Conservation (phyloP, 2,329 filamentous ascomycete genomes). For the Rhinocladiella mackenziei region DNA sequence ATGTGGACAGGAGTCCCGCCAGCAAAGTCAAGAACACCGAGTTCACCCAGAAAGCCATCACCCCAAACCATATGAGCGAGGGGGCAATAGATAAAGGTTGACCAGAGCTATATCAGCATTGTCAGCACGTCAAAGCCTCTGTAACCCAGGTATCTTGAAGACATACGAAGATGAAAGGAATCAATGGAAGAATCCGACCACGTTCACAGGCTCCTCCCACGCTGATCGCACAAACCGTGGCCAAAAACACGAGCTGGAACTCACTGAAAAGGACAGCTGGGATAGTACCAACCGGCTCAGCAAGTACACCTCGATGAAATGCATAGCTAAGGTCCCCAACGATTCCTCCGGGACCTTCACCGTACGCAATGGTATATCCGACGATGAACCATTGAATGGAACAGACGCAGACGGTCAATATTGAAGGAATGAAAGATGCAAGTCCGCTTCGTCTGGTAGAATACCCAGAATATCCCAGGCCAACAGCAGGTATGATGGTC, state of each 20-base stretch:
- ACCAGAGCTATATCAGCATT: constrained; percentile 49
- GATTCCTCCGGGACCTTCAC: constrained; percentile 41
- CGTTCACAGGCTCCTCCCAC: constrained; percentile 49
- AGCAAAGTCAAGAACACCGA: constrained; percentile 69
- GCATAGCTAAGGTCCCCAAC: constrained; percentile 46
- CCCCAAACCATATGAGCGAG: constrained; percentile 79
- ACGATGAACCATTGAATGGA: constrained; percentile 51
- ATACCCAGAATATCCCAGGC: constrained; percentile 50
- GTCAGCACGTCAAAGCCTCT: constrained; percentile 5
- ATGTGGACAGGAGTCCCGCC: constrained; percentile 74
- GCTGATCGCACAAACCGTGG: constrained; percentile 51
- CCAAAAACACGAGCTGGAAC: constrained; percentile 46
- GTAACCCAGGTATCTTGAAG: constrained; percentile 3
- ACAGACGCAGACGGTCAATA: constrained; percentile 48
- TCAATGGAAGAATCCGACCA: constrained; percentile 44
- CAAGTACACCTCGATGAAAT: constrained; percentile 46
- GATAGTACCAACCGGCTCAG: constrained; percentile 49
- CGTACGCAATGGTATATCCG: constrained; percentile 49
- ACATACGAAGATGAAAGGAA: constrained; percentile 45
- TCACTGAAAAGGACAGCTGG: constrained; percentile 51
- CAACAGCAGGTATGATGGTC: constrained; percentile 51
- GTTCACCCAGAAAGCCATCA: constrained; percentile 65
- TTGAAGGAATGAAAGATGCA: constrained; percentile 47
- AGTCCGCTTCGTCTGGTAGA: constrained; percentile 48
- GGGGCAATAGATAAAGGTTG: constrained; percentile 64